Evolutionary conservation across 257 asterid genomes (phyloP), one percentile per base, ranked within the genome.

Genomic region (Rhazya stricta): DNA sequence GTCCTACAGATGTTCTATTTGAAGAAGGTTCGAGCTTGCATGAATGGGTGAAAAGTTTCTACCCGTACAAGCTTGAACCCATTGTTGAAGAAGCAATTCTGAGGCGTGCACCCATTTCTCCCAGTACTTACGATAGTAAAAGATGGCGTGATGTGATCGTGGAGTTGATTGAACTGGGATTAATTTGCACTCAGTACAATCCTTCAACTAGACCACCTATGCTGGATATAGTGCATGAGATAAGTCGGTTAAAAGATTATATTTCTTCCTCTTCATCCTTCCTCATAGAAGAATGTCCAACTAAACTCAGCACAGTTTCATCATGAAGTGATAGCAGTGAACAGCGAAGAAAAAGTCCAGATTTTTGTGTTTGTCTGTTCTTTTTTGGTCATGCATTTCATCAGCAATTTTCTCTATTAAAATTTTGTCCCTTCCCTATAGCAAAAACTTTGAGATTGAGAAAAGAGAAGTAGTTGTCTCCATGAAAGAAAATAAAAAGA

Each of bases 1-100:
- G 96, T 19, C 98, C 97, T 0, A 93, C 96, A 0, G 86, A 88
- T 3, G 82, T 86, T 5, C 85, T 89, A 32, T 86, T 87, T 71
- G 86, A 82, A 29, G 91, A 93, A 57, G 96, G 98, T 8, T 80
- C 89, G 19, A 88, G 85, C 74, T 77, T 89, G 85, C 96, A 90
- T 19, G 92, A 86, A 48, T 93, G 96, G 93, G 85, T 93, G 2
- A 89, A 91, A 81, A 83, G 90, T 30, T 89, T 77, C 51, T 92
- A 89, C 77, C 90, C 96, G 0, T 69, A 85, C 79, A 85, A 84
- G 72, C 90, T 92, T n/a, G 80, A 84, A 27, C 80, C 86, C 3
- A 85, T 90, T 11, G 80, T 92, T 6, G 88, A 90, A 21, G 89
- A 69, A 16, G 86, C 86, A 23, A 69, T 87, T 23, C 76, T 15